Conservation (phyloP, 2,329 filamentous ascomycete species). For the Pseudogymnoascus sp. region DNA sequence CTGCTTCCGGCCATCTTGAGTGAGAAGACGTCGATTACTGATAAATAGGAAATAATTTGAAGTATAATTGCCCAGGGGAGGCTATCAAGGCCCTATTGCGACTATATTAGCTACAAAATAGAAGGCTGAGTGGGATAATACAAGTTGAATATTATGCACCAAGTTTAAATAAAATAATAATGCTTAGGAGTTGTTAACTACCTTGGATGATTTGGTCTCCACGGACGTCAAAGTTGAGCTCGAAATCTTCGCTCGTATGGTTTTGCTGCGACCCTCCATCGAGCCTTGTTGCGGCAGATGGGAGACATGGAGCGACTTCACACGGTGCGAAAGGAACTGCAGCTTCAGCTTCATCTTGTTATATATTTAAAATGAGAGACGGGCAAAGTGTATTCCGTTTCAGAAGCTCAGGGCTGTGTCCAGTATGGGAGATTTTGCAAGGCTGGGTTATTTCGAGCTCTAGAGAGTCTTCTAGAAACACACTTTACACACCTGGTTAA, state of each 20-base stretch:
- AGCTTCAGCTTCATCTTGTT: not conserved
- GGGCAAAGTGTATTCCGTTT: not conserved
- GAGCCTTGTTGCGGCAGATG: not conserved
- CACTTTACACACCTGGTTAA: no score
- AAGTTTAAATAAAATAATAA: not conserved
- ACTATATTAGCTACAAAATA: not conserved
- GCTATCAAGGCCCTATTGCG: not conserved
- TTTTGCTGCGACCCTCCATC: not conserved
- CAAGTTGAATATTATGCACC: not conserved
- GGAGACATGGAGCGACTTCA: not conserved
- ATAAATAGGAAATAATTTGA: not conserved
- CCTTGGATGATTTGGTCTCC: not conserved
- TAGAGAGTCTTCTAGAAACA: no score
- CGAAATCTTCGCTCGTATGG: not conserved
- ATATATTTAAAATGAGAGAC: not conserved
- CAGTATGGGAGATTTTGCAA: not conserved
- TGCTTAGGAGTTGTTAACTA: not conserved
- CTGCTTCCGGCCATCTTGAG: not conserved
- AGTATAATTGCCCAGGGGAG: not conserved
- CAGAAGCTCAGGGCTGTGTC: not conserved
- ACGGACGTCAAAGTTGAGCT: not conserved
- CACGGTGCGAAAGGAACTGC: not conserved
- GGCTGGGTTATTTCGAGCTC: not conserved
- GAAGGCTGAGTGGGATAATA: not conserved
- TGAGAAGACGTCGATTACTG: not conserved